Conservation (phyloP, 352 stramenopile genomes). For the Pythium scleroteichum region DNA sequence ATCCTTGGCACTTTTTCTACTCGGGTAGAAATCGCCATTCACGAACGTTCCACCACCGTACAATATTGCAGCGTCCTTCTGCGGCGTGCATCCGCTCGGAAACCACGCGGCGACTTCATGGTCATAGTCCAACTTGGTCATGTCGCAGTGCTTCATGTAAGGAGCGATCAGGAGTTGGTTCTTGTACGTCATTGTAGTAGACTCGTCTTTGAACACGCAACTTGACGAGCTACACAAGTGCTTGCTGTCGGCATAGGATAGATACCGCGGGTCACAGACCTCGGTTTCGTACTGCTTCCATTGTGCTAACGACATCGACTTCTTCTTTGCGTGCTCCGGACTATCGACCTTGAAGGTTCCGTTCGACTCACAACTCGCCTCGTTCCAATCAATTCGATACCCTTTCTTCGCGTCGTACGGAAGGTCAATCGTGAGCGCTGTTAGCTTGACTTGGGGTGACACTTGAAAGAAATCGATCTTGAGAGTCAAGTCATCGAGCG, state of each 20-base stretch:
- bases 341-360: constrained; percentile 5
- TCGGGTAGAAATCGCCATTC: constrained; percentile 4
- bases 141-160: constrained; percentile 17
- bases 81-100: constrained; percentile 3
- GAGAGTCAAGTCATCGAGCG: constrained; percentile 24
- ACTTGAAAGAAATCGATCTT: constrained; percentile 33
- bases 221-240: constrained; percentile 4
- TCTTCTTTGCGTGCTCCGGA: constrained; percentile 25
- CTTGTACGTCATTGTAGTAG: neutral
- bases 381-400: constrained; percentile 24
- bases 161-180: constrained; percentile 19
- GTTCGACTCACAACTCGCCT: neutral
- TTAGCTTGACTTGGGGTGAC: constrained; percentile 34
- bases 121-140: constrained; percentile 13
- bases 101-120: constrained; percentile 12
- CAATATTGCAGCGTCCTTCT: constrained; percentile 13
- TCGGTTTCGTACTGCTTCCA: constrained; percentile 4
- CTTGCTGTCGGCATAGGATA: constrained; percentile 3
- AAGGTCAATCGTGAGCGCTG: constrained; percentile 36
- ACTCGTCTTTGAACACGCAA: constrained; percentile 24
- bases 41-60: constrained; percentile 24
- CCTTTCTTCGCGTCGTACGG: constrained; percentile 25
- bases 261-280: constrained; percentile 12
- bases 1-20: neutral
- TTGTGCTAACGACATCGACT: neutral